Evolutionary conservation across 352 stramenopile species (phyloP).

Genomic region (Plasmopara muralis): DNA sequence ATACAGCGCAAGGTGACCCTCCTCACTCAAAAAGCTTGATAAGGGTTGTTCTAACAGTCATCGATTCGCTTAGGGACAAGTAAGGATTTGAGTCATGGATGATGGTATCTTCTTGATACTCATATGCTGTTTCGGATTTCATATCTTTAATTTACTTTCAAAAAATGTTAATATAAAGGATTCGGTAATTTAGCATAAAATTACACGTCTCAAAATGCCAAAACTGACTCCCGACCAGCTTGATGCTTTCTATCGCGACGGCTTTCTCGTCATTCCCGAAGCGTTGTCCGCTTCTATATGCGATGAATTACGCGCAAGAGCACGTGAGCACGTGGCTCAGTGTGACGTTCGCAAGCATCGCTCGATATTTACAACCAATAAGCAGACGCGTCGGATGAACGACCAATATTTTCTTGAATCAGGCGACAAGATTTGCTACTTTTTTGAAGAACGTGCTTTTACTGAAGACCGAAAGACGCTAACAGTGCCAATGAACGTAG

Average conservation of each 20-base stretch:
- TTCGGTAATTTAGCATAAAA: not conserved
- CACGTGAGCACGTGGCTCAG: conserved; percentile 43
- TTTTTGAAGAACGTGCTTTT: conserved; percentile 89
- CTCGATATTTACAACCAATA: conserved; percentile 81
- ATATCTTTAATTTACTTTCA: too few species aligned
- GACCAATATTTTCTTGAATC: conserved; percentile 93
- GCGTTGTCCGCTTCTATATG: conserved; percentile 40
- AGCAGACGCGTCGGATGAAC: conserved; percentile 75
- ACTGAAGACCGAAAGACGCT: conserved; percentile 58
- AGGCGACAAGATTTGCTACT: conserved; percentile 89
- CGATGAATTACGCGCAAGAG: conserved; percentile 46
- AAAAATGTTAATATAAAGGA: too few species aligned
- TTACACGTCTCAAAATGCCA: conserved; percentile 5
- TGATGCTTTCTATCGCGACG: conserved; percentile 53
- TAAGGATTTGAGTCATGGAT: too few species aligned
- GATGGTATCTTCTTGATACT: too few species aligned
- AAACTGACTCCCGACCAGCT: conserved; percentile 55
- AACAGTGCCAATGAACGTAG: conserved; percentile 50
- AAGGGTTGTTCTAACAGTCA: too few species aligned
- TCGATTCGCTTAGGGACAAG: too few species aligned
- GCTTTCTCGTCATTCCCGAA: conserved; percentile 50
- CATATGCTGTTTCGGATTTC: too few species aligned
- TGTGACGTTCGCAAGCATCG: conserved; percentile 59
- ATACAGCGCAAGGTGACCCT: too few species aligned
- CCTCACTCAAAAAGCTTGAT: too few species aligned